Base-by-base conservation (phyloP, 805 yeast species). In the Trichomonascus vanleenenianus region DNA sequence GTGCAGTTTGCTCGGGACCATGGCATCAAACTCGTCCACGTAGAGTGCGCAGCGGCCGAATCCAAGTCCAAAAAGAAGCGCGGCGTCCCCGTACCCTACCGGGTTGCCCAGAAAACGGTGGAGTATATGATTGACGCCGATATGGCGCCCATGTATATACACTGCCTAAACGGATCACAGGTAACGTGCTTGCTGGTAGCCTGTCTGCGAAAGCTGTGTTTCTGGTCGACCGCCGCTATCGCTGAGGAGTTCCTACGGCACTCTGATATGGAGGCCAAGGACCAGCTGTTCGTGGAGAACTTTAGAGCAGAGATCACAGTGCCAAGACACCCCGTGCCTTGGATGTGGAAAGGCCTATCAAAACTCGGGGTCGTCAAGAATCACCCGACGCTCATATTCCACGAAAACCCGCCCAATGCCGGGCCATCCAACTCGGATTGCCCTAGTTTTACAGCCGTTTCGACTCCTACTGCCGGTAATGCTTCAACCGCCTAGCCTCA, bases 211-310 rank as follows among this genome's bases (percentile, higher is more conserved):
- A 85, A 85, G 54, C 65, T 85, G 15, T 83, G 86, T 20, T 78
- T 83, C 54, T 93, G 98, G 98, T 81, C 93, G 8, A 75, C 85
- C 5, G 85, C 87, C 2, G 81, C 96, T 0, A 88, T 91, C 11
- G 78, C 85, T 55, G 85, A 82, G 51, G 98, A 91, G 64, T 89
- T 84, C 56, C 73, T 83, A 36, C 77, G 80, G 46, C 89, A 77
- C 61, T 76, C 89, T 7, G 80, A 85, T 12, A 80, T 81, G 43
- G 88, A 88, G 38, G 77, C 85, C 37, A 83, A 85, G 52, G 97
- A 91, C 60, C 71, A 95, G 48, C 71, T 71, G 40, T 93, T 91
- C 58, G 85, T 91, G 19, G 96, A 88, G 51, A 78, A 79, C 11
- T 91, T 85, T 61, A 69, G 74, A 45, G 84, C 85, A 0, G 80